phyloP scores from a whole-genome alignment of 2,329 filamentous ascomycete species.

The Nannizziopsis barbatae region DNA sequence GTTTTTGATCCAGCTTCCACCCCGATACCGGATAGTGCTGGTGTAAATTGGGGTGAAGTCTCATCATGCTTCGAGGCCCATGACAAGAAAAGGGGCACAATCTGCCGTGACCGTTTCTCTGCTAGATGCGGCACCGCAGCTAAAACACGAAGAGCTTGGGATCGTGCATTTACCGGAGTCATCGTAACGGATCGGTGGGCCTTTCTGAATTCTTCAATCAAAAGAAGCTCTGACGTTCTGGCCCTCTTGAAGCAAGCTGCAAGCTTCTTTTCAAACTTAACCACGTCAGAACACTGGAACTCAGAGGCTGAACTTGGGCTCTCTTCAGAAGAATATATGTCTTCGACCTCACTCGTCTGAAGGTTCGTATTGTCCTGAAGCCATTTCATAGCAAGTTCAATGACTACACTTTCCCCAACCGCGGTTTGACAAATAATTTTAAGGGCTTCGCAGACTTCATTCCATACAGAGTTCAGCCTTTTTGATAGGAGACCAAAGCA shows the following conservation, averaged over 20 bases:
- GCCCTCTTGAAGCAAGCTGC: slow-evolving; percentile 44
- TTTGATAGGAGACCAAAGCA: slow-evolving; percentile 84
- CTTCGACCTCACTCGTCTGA: neutral
- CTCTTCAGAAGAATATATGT: slow-evolving; percentile 13
- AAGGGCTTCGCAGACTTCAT: slow-evolving; percentile 65
- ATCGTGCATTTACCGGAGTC: slow-evolving; percentile 46
- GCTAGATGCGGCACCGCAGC: slow-evolving; percentile 62
- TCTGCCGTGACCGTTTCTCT: slow-evolving; percentile 70
- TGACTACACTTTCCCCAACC: slow-evolving; percentile 60
- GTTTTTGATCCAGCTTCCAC: slow-evolving; percentile 18
- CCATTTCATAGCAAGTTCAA: slow-evolving; percentile 67
- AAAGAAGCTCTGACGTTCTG: slow-evolving; percentile 44
- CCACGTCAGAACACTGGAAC: slow-evolving; percentile 75
- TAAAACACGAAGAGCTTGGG: slow-evolving; percentile 70
- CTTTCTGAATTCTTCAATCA: slow-evolving; percentile 54
- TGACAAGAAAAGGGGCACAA: slow-evolving; percentile 75
- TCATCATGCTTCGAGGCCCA: slow-evolving; percentile 55
- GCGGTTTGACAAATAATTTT: slow-evolving; percentile 62
- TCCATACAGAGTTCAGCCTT: slow-evolving; percentile 75
- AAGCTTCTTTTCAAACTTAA: slow-evolving; percentile 46
- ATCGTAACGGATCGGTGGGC: slow-evolving; percentile 39
- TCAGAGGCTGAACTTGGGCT: slow-evolving; percentile 31
- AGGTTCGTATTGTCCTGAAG: slow-evolving; percentile 33
- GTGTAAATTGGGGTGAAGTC: neutral
- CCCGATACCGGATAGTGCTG: neutral